These are phyloP conservation scores for Tinospora cordifolia DNA, from an alignment of 164 flowering plant genomes.

Conservation along the genomic window DNA sequence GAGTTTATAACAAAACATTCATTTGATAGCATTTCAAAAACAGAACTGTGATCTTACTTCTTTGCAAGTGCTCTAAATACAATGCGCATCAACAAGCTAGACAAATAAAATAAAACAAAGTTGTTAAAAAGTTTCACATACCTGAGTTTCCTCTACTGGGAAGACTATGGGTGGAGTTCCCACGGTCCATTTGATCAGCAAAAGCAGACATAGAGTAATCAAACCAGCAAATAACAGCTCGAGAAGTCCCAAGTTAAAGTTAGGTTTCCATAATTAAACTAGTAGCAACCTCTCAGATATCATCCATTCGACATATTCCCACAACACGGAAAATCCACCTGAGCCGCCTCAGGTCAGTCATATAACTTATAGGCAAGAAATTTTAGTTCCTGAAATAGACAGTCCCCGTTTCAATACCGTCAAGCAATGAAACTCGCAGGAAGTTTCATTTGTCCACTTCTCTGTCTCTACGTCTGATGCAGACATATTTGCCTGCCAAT, in stretches of 20 bases:
- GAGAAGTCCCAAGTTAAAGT: background rate
- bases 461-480: background rate
- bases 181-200: constrained; percentile 45
- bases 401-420: constrained; percentile 2
- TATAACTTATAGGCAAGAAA: background rate
- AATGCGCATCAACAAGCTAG: background rate
- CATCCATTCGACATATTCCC: background rate
- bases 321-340: background rate
- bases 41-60: background rate
- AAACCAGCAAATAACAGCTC: constrained; percentile 4
- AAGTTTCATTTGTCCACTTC: constrained; percentile 10
- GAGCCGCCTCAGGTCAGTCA: background rate
- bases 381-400: background rate
- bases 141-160: constrained; percentile 49
- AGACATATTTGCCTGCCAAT: constrained; percentile 15
- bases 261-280: constrained; percentile 6
- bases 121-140: constrained; percentile 15
- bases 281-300: constrained; percentile 1
- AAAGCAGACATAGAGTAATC: constrained; percentile 34
- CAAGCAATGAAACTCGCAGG: constrained; percentile 1
- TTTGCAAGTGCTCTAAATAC: background rate
- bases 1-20: no score
- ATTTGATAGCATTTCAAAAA: no score
- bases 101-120: background rate
- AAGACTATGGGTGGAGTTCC: constrained; percentile 36